Evolutionary conservation across 2,329 filamentous ascomycete genomes (phyloP).

Genomic region (Setomelanomma holmii): DNA sequence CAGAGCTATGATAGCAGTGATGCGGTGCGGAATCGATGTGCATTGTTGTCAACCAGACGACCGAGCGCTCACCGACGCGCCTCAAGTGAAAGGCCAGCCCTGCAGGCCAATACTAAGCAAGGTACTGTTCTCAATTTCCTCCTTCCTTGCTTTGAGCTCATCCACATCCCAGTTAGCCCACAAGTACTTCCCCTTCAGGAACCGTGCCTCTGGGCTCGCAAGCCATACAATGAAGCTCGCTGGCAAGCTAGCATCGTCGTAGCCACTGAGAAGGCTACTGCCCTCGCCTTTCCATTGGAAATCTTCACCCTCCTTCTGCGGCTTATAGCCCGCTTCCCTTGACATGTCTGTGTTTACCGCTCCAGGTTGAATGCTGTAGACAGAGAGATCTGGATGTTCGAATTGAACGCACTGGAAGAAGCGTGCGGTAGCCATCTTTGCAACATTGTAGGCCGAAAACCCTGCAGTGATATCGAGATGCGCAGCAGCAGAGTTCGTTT

Average conservation of each 20-base stretch:
- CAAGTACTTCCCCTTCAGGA: conserved; percentile 27
- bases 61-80: too few species aligned
- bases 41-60: too few species aligned
- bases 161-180: conserved; percentile 43
- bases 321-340: conserved; percentile 16
- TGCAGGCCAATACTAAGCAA: conserved; percentile 31
- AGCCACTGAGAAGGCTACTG: not conserved
- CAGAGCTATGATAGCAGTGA: too few species aligned
- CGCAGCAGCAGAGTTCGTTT: conserved; percentile 23
- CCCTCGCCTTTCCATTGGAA: conserved; percentile 9
- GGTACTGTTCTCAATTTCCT: conserved; percentile 33
- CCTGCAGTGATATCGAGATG: conserved; percentile 20
- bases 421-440: conserved; percentile 47
- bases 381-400: conserved; percentile 47
- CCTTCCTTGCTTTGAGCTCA: conserved; percentile 32
- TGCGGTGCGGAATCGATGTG: too few species aligned
- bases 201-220: conserved; percentile 27
- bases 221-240: conserved; percentile 38
- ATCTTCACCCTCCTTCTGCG: conserved; percentile 22
- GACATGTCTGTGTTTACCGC: conserved; percentile 50
- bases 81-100: conserved; percentile 21
- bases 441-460: conserved; percentile 39
- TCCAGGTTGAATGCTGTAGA: conserved; percentile 54
- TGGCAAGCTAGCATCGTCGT: conserved; percentile 16
- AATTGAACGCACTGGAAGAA: conserved; percentile 46